These are phyloP conservation scores for Teratosphaeria gauchensis DNA, from an alignment of 2,329 filamentous ascomycete genomes.

Conservation along the genomic window DNA sequence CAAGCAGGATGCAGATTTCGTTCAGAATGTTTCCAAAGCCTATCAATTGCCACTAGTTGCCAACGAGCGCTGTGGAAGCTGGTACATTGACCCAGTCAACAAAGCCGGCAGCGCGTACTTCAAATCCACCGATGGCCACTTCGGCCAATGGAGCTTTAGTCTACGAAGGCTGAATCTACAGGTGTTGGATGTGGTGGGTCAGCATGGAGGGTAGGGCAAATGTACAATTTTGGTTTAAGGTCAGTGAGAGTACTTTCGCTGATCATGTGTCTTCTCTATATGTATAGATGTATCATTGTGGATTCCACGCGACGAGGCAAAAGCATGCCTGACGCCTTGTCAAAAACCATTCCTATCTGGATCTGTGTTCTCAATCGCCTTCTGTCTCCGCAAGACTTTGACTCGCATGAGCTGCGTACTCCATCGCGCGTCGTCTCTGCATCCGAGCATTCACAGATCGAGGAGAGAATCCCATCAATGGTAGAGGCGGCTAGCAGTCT, in stretches of 20 bases:
- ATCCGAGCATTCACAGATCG: slow-evolving; percentile 74
- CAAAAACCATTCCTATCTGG: slow-evolving; percentile 92
- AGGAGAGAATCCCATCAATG: slow-evolving; percentile 48
- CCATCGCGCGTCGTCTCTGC: slow-evolving; percentile 62
- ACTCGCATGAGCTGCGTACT: slow-evolving; percentile 51
- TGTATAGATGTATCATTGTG: slow-evolving; percentile 62
- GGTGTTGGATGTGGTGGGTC: slow-evolving; percentile 57
- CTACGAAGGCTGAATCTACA: slow-evolving; percentile 76
- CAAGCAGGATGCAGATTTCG: slow-evolving; percentile 64
- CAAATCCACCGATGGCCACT: slow-evolving; percentile 95
- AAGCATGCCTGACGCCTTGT: slow-evolving; percentile 89
- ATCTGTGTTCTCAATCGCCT: slow-evolving; percentile 73
- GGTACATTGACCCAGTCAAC: slow-evolving; percentile 64
- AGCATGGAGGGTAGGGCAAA: slow-evolving; percentile 52
- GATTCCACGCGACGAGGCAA: slow-evolving; percentile 91
- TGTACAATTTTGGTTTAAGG: neutral
- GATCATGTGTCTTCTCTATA: neutral
- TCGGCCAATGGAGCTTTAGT: slow-evolving; percentile 84
- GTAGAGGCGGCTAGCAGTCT: slow-evolving; percentile 47
- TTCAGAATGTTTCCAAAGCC: slow-evolving; percentile 46
- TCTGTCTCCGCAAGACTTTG: slow-evolving; percentile 54
- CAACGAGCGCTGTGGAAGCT: slow-evolving; percentile 92
- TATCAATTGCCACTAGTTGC: slow-evolving; percentile 61
- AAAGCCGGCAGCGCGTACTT: slow-evolving; percentile 80
- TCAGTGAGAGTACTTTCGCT: neutral